Evolutionary conservation across 331 rosid species (phyloP), one percentile per base, ranked within the genome.

Genomic region (Malus hybrid): DNA sequence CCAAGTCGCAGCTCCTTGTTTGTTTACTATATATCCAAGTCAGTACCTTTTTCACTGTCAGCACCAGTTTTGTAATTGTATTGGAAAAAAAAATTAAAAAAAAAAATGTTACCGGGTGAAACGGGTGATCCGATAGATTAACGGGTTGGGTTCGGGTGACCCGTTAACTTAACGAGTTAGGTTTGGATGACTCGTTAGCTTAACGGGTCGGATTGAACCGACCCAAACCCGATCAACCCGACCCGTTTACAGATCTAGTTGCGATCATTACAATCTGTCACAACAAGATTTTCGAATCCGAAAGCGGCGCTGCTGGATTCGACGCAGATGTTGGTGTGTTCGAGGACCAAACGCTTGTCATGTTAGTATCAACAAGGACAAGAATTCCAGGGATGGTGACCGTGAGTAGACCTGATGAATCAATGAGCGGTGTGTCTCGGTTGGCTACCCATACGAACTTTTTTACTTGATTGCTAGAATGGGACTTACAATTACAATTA

Each of bases 401-500:
- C 46, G 10, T 34, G 42, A 70, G 74, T 10, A 70, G 29, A 70
- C 74, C 63, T 50, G 46, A 70, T 16, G 63, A 52, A 52, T 52
- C 74, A 50, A 11, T 50, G 22, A 70, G n/a, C 29, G 29, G 3
- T 28, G 29, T 28, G 29, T 28, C 29, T 11, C 63, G 10, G 27
- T 70, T 70, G 18, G 29, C 74, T 50, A 70, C 42, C 74, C 63
- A 70, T 10, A 29, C 46, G 6, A 71, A 50, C 55, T 50, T 14
- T 50, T 50, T 50, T 14, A 85, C 77, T 77, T 80, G 85, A 83
- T 79, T 55, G 24, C 66, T 73, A 13, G 39, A 79, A 76, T 64
- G 77, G 79, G 70, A 86, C 86, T 87, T 83, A 81, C 86, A 80
- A 85, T 81, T 86, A 77, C 87, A 90, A 80, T 85, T 85, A 83